These are phyloP conservation scores for Pichia cephalocereana DNA, from an alignment of 805 yeast species.

Conservation along the genomic window DNA sequence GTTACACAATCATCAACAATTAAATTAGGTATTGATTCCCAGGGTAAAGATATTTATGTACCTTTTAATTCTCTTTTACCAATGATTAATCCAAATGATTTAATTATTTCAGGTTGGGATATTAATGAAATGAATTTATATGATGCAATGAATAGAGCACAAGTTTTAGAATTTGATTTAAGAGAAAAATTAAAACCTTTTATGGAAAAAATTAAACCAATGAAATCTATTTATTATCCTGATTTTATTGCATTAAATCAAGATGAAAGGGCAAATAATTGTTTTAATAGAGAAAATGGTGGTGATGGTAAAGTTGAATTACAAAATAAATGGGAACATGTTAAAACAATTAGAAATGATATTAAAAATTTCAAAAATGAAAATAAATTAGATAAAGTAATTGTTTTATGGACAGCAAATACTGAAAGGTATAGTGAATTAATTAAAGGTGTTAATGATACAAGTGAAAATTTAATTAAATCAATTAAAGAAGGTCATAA, in stretches of 20 bases:
- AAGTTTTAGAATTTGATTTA: conserved; percentile 78
- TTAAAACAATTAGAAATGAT: conserved; percentile 76
- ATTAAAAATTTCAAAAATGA: conserved; percentile 65
- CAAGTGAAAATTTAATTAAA: conserved; percentile 66
- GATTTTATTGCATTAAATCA: conserved; percentile 96
- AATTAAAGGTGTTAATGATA: conserved; percentile 75
- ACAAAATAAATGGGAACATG: conserved; percentile 78
- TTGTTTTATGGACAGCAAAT: conserved; percentile 95
- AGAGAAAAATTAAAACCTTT: conserved; percentile 64
- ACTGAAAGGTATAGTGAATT: conserved; percentile 88
- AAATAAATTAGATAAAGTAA: conserved; percentile 74
- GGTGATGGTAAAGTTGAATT: conserved; percentile 40
- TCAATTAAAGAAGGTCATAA: conserved; percentile 70
- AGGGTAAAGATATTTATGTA: conserved; percentile 81
- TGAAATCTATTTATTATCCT: conserved; percentile 87
- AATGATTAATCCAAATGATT: conserved; percentile 81
- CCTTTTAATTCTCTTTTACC: conserved; percentile 90
- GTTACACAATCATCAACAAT: conserved; percentile 90
- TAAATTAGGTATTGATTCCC: conserved; percentile 75
- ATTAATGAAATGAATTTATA: conserved; percentile 63
- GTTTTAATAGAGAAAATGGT: conserved; percentile 51
- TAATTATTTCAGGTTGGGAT: conserved; percentile 93
- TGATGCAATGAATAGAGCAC: conserved; percentile 74
- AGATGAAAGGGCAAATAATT: conserved; percentile 82
- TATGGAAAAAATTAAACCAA: conserved; percentile 55